phyloP scores from a whole-genome alignment of 2,329 filamentous ascomycete species.

The Cytospora leucostoma region DNA sequence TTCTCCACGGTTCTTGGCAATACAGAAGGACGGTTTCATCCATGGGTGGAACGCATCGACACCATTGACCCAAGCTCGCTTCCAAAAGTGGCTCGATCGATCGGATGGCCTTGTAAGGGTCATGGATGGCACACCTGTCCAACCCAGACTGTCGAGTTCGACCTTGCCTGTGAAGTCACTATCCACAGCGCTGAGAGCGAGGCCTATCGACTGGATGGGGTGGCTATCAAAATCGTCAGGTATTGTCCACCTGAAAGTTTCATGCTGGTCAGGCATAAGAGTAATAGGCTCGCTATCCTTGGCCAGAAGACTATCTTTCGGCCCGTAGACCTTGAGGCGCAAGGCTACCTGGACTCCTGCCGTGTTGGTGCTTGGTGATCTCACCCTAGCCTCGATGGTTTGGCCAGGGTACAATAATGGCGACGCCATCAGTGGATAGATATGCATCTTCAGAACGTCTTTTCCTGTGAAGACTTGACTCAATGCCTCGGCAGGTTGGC shows the following conservation, averaged over 20 bases:
- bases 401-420: constrained; percentile 37
- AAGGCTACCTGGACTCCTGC: constrained; percentile 8
- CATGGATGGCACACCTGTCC: constrained; percentile 29
- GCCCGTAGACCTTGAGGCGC: constrained; percentile 28
- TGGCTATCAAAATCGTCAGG: constrained; percentile 30
- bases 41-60: constrained; percentile 31
- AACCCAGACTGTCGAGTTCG: constrained; percentile 31
- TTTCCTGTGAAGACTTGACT: constrained; percentile 35
- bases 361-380: constrained; percentile 9
- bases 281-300: constrained; percentile 7
- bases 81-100: constrained; percentile 32
- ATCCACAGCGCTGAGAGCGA: constrained; percentile 24
- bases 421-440: constrained; percentile 34
- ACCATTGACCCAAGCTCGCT: constrained; percentile 34
- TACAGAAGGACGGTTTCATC: constrained; percentile 29
- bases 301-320: constrained; percentile 16
- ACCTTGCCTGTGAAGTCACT: constrained; percentile 26
- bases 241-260: constrained; percentile 30
- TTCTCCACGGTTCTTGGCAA: constrained; percentile 36
- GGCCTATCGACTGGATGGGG: constrained; percentile 34
- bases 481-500: constrained; percentile 26
- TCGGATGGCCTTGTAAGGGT: constrained; percentile 15
- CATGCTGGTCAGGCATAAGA: constrained; percentile 20
- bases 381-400: constrained; percentile 28
- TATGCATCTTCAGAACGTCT: constrained; percentile 29